Evolutionary conservation across 1,284 basidiomycete species (phyloP).

Genomic region (Ceratobasidium sp.): DNA sequence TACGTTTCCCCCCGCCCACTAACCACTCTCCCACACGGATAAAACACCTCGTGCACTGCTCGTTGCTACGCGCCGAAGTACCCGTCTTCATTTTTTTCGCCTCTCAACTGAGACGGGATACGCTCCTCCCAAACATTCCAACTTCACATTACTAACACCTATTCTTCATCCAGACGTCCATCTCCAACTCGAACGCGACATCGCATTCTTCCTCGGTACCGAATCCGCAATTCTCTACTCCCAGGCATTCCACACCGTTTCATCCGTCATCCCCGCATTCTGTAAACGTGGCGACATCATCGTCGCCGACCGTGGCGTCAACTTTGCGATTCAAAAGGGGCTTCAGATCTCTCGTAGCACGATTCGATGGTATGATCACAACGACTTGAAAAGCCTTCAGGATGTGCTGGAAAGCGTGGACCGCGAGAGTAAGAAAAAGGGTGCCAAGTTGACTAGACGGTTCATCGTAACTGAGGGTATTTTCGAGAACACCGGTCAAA

Average conservation of each 20-base stretch:
- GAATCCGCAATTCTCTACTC: slow-evolving; percentile 94
- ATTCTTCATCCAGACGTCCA: slow-evolving; percentile 81
- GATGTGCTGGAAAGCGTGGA: slow-evolving; percentile 86
- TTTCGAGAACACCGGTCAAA: slow-evolving; percentile 93
- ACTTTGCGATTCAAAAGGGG: slow-evolving; percentile 97
- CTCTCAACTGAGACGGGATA: slow-evolving; percentile 26
- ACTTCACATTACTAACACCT: not conserved
- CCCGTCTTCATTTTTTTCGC: slow-evolving; percentile 17
- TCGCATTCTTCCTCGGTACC: slow-evolving; percentile 91
- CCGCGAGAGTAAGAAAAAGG: slow-evolving; percentile 88
- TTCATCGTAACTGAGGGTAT: slow-evolving; percentile 99
- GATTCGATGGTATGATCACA: slow-evolving; percentile 96
- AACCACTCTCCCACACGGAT: not conserved
- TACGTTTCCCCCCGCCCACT: slow-evolving; percentile 57
- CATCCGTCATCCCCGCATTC: slow-evolving; percentile 96
- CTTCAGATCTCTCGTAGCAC: slow-evolving; percentile 95
- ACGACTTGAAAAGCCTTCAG: slow-evolving; percentile 91
- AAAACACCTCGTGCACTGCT: not conserved
- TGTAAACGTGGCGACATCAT: slow-evolving; percentile 98
- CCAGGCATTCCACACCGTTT: slow-evolving; percentile 92
- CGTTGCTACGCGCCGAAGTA: not conserved
- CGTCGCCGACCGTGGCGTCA: slow-evolving; percentile 94
- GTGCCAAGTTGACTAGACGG: slow-evolving; percentile 84
- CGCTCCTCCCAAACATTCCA: slow-evolving; percentile 5
- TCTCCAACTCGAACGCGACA: slow-evolving; percentile 86